phyloP scores from a whole-genome alignment of 2,329 filamentous ascomycete species.

The Exophiala mesophila region DNA sequence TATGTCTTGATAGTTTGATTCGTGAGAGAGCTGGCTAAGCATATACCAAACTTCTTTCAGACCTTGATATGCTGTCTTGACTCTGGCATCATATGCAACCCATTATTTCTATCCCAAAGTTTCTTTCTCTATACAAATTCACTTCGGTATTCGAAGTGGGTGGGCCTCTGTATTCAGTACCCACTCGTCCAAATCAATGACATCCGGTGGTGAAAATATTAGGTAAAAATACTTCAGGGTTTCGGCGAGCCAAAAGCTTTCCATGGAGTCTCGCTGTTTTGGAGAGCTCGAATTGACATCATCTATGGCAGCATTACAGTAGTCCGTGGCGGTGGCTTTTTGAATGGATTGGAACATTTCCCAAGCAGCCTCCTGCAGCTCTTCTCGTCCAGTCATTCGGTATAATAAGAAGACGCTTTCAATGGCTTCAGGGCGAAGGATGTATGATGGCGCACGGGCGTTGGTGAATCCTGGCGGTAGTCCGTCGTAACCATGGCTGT shows the following conservation, averaged over 20 bases:
- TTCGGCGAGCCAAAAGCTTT: conserved; percentile 41
- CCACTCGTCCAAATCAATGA: conserved; percentile 40
- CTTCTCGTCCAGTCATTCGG: conserved; percentile 53
- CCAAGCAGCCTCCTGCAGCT: conserved; percentile 43
- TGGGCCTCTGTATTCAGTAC: conserved; percentile 41
- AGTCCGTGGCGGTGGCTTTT: conserved; percentile 38
- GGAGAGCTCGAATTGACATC: conserved; percentile 41
- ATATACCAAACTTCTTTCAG: too few species aligned
- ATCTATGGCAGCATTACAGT: conserved; percentile 62
- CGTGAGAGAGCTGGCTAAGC: too few species aligned
- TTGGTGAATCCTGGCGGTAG: conserved; percentile 22
- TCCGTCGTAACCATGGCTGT: conserved; percentile 15
- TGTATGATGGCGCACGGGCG: conserved; percentile 28
- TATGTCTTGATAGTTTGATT: too few species aligned
- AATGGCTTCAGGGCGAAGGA: conserved; percentile 59
- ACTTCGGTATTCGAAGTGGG: conserved; percentile 28
- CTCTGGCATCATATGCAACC: too few species aligned
- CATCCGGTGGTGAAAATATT: conserved; percentile 37
- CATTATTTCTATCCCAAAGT: too few species aligned
- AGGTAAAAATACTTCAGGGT: conserved; percentile 43
- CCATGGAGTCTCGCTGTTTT: conserved; percentile 9
- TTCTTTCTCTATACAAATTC: too few species aligned
- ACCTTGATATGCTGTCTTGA: too few species aligned
- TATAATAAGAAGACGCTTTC: conserved; percentile 58
- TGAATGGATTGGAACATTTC: conserved; percentile 46